phyloP scores from a whole-genome alignment of 1,284 basidiomycete genomes.

The Leccinum subrobustum region DNA sequence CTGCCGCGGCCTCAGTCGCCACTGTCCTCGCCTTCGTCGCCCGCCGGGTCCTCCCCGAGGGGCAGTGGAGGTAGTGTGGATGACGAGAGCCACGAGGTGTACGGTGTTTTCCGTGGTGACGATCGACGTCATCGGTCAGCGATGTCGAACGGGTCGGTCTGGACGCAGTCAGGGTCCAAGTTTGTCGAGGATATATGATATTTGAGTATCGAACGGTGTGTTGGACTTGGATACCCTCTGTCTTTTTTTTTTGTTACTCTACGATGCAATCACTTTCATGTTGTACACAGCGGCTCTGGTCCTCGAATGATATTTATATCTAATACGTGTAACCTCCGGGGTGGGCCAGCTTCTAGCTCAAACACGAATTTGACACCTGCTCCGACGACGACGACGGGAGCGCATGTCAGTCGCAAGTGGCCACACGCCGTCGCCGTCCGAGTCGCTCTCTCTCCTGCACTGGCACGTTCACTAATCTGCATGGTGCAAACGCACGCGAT shows the following conservation, averaged over 20 bases:
- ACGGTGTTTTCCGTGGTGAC: conserved; percentile 4
- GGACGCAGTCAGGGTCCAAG: conserved; percentile 40
- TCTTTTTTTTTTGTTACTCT: not conserved
- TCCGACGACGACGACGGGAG: too few species aligned
- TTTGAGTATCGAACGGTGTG: not conserved
- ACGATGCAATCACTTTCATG: not conserved
- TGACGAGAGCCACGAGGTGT: conserved; percentile 16
- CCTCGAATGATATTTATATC: not conserved
- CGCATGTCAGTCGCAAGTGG: too few species aligned
- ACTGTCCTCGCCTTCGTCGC: conserved; percentile 19
- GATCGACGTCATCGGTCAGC: conserved; percentile 31
- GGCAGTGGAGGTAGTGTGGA: conserved; percentile 14
- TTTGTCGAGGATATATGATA: conserved; percentile 30
- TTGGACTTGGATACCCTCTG: not conserved
- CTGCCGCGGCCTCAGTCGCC: conserved; percentile 24
- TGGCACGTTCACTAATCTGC: too few species aligned
- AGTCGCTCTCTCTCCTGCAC: too few species aligned
- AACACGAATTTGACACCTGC: too few species aligned
- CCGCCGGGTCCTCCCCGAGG: conserved; percentile 18
- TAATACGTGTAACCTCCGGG: not conserved
- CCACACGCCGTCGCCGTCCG: too few species aligned
- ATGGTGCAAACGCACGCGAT: too few species aligned
- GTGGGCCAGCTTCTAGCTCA: not conserved
- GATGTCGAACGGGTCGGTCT: conserved; percentile 36
- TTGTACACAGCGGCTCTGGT: not conserved